These are phyloP conservation scores for Corynascus novoguineensis DNA, from an alignment of 495 filamentous ascomycete species.

Conservation along the genomic window DNA sequence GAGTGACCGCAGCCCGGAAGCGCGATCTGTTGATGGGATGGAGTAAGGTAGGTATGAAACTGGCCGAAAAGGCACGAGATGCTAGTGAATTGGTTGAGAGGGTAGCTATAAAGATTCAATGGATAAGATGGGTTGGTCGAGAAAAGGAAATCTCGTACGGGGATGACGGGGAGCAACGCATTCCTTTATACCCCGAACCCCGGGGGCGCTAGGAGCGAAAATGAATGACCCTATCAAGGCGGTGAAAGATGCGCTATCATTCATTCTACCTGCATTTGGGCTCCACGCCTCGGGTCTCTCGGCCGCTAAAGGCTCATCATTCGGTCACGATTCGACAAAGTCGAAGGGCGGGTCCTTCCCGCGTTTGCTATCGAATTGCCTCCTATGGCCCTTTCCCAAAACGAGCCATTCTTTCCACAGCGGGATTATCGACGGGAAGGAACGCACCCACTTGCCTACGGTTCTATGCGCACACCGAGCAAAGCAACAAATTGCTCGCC, in stretches of 20 bases:
- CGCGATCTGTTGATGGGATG: constrained; percentile 39
- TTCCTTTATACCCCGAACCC: constrained; percentile 2
- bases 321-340: neutral
- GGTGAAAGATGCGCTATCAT: constrained; percentile 1
- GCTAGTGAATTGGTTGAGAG: neutral
- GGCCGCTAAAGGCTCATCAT: constrained; percentile 10
- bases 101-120: neutral
- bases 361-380: neutral
- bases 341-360: neutral
- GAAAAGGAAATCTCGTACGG: neutral
- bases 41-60: constrained; percentile 6
- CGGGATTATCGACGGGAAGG: neutral
- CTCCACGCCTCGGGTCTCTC: constrained; percentile 21
- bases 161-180: neutral
- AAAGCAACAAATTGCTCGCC: neutral
- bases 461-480: neutral
- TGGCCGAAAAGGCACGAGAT: neutral
- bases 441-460: neutral
- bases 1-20: constrained; percentile 50
- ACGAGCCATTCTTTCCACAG: neutral
- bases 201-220: neutral
- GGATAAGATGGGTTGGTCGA: neutral
- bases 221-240: neutral
- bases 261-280: neutral
- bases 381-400: neutral